phyloP scores from a whole-genome alignment of 805 yeast genomes.

The Geotrichum ghanense region DNA sequence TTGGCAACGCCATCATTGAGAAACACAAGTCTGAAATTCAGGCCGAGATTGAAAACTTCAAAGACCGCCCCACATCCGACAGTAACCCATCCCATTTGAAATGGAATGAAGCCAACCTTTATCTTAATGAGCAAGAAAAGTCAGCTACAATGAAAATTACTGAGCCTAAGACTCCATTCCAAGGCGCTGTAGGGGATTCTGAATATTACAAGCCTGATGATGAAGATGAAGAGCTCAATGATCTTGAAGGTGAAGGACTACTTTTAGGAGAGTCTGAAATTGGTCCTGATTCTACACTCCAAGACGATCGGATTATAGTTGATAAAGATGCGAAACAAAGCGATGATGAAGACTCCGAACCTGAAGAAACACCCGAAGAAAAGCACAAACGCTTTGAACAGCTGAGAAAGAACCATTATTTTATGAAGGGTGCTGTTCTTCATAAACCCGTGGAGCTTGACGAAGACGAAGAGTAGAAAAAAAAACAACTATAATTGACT shows the following conservation, averaged over 20 bases:
- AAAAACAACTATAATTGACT: slow-evolving; percentile 3
- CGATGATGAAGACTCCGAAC: slow-evolving; percentile 29
- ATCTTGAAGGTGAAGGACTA: slow-evolving; percentile 29
- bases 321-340: slow-evolving; percentile 24
- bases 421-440: slow-evolving; percentile 28
- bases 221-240: slow-evolving; percentile 31
- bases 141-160: slow-evolving; percentile 71
- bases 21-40: slow-evolving; percentile 4
- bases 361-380: slow-evolving; percentile 39
- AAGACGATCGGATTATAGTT: slow-evolving; percentile 18
- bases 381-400: slow-evolving; percentile 63
- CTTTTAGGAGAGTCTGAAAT: slow-evolving; percentile 21
- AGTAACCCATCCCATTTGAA: slow-evolving; percentile 34
- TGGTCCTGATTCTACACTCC: slow-evolving; percentile 12
- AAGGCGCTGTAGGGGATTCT: slow-evolving; percentile 74
- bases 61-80: slow-evolving; percentile 5
- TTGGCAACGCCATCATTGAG: slow-evolving; percentile 13
- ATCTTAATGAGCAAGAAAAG: slow-evolving; percentile 62
- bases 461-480: slow-evolving; percentile 21
- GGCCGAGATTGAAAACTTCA: slow-evolving; percentile 6
- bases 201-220: slow-evolving; percentile 59
- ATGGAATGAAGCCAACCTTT: slow-evolving; percentile 80
- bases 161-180: slow-evolving; percentile 93
- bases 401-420: slow-evolving; percentile 71
- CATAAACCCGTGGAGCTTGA: slow-evolving; percentile 16